Percentiles rank a stretch among this genome's conserved stretches.
Conservation (phyloP, 768 basidiomycete genomes). For the Pulveroboletus frians region DNA sequence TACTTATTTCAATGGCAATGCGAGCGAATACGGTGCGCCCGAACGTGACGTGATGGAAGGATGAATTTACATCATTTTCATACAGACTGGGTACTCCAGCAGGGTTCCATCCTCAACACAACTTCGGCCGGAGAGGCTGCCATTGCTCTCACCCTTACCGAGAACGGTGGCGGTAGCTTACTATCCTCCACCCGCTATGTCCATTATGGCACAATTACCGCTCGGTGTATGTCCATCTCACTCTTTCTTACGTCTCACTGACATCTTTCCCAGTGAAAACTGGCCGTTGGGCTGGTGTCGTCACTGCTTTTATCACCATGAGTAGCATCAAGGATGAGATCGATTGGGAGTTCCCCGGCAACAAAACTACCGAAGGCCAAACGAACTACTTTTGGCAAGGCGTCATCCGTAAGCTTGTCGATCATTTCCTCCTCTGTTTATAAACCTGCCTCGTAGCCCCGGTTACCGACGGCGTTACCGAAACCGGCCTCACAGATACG, state of each 20-base stretch:
- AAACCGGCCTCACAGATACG: conserved; percentile 53
- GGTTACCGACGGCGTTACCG: conserved; percentile 45
- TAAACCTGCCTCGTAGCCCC: conserved; percentile 30
- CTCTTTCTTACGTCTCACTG: background rate
- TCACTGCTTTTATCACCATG: conserved; percentile 85
- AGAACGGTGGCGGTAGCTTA: conserved; percentile 71
- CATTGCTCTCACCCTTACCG: conserved; percentile 60
- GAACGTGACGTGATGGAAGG: background rate
- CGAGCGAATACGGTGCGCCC: conserved; percentile 53
- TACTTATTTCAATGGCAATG: conserved; percentile 70
- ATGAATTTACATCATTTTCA: background rate
- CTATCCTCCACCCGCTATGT: conserved; percentile 77
- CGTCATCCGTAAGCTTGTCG: conserved; percentile 46
- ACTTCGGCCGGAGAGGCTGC: conserved; percentile 55
- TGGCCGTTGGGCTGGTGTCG: conserved; percentile 73
- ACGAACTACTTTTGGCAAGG: conserved; percentile 82
- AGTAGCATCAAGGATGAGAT: conserved; percentile 80
- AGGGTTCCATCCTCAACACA: conserved; percentile 61
- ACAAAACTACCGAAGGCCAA: conserved; percentile 58
- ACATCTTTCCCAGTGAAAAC: conserved; percentile 55
- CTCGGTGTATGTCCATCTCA: conserved; percentile 39
- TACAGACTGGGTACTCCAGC: conserved; percentile 67
- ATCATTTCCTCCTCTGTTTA: background rate
- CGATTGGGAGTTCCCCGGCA: conserved; percentile 82
- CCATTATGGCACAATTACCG: conserved; percentile 74